Conservation (phyloP, 257 asterid species). For the Solanum verrucosum region DNA sequence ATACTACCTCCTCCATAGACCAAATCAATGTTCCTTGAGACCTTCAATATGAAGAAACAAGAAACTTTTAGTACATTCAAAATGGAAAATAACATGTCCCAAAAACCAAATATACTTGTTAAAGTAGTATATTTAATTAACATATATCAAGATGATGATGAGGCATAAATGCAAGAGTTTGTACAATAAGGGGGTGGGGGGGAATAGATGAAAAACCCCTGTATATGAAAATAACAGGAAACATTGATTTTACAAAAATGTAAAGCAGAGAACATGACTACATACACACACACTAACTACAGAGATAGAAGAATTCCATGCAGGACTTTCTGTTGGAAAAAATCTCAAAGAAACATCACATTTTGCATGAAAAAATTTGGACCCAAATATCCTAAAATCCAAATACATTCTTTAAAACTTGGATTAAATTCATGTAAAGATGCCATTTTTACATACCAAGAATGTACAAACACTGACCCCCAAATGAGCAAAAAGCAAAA, state of each 20-base stretch:
- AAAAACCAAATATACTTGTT: neutral
- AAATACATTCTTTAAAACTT: neutral
- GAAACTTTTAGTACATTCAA: neutral
- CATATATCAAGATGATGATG: constrained; percentile 24
- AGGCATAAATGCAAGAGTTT: constrained; percentile 5
- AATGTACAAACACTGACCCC: neutral
- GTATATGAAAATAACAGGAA: constrained; percentile 43
- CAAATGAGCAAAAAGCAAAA: neutral
- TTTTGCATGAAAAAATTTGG: constrained; percentile 13
- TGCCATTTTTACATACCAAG: neutral
- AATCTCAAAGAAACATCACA: neutral
- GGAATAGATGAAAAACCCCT: neutral
- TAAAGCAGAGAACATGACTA: neutral
- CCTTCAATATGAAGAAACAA: constrained; percentile 29
- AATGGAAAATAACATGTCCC: neutral
- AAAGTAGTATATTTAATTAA: neutral
- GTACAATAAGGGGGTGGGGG: neutral
- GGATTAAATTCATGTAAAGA: neutral
- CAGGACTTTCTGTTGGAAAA: neutral
- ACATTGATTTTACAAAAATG: constrained; percentile 7
- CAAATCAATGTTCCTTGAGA: constrained; percentile 81
- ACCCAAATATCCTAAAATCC: neutral
- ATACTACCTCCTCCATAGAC: constrained; percentile 99
- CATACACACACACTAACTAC: neutral
- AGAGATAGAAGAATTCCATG: neutral